Evolutionary conservation across 1,284 basidiomycete genomes (phyloP).

Genomic region (Puccinia brachypodii): DNA sequence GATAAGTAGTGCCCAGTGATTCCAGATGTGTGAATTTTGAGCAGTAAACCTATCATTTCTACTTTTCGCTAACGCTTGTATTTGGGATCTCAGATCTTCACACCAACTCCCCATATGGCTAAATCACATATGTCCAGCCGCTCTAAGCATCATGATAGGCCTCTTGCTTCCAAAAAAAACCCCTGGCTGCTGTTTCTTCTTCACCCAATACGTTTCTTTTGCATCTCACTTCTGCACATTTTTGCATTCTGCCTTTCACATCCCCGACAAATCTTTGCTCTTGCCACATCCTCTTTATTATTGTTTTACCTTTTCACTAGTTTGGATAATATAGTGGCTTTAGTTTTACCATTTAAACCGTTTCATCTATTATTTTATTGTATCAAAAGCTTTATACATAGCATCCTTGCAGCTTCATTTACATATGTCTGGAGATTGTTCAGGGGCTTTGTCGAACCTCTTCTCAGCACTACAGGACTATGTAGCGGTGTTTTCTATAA

Average conservation of each 20-base stretch:
- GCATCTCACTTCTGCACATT: not conserved
- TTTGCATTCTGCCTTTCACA: not conserved
- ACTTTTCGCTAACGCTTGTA: too few species aligned
- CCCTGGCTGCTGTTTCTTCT: constrained; percentile 6
- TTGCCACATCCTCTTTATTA: not conserved
- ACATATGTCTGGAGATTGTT: not conserved
- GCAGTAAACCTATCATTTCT: too few species aligned
- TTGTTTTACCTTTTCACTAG: not conserved
- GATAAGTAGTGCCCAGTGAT: too few species aligned
- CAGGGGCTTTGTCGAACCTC: not conserved
- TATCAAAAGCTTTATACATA: not conserved
- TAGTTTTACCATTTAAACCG: constrained; percentile 1
- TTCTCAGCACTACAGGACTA: not conserved
- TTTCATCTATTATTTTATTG: not conserved
- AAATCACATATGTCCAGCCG: too few species aligned
- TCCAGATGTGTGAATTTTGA: too few species aligned
- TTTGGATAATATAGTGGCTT: not conserved
- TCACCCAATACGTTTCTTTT: not conserved
- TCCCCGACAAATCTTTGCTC: not conserved
- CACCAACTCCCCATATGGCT: too few species aligned
- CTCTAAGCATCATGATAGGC: too few species aligned
- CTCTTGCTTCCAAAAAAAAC: too few species aligned
- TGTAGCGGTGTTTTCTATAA: not conserved
- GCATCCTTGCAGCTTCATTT: not conserved
- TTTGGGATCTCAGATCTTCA: too few species aligned